These are phyloP conservation scores for Fusarium gaditjirri DNA, from an alignment of 2,329 filamentous ascomycete genomes.

Conservation along the genomic window DNA sequence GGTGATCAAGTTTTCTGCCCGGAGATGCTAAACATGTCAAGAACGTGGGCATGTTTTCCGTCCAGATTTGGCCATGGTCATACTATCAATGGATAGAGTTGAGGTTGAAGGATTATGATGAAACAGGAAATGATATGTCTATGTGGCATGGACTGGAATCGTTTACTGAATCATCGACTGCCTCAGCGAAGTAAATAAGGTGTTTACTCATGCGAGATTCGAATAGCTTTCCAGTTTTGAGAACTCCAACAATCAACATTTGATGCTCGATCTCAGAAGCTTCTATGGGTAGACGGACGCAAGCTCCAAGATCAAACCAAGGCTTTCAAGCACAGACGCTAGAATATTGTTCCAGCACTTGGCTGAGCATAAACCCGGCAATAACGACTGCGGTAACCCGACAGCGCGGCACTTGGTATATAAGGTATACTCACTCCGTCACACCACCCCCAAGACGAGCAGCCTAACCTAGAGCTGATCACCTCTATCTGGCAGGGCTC, in stretches of 20 bases:
- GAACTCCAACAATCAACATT: not conserved
- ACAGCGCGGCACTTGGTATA: not conserved
- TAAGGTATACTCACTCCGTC: not conserved
- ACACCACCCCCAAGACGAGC: not conserved
- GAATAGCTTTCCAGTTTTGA: not conserved
- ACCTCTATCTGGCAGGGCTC: not conserved
- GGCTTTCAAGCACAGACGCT: slow-evolving; percentile 1
- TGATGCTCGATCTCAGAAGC: not conserved
- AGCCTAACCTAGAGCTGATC: not conserved
- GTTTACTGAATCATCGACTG: not conserved
- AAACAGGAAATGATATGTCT: not conserved
- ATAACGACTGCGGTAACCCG: not conserved
- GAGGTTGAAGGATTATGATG: not conserved
- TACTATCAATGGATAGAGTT: not conserved
- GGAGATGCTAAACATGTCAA: slow-evolving; percentile 11
- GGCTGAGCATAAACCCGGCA: not conserved
- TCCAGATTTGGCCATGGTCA: slow-evolving; percentile 14
- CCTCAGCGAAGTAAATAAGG: not conserved
- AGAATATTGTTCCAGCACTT: slow-evolving; percentile 20
- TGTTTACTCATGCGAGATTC: not conserved
- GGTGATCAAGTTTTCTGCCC: not conserved
- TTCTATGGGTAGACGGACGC: not conserved
- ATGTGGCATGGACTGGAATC: no score
- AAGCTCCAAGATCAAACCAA: not conserved
- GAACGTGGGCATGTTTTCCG: slow-evolving; percentile 1